These are phyloP conservation scores for Nicotiana undulata DNA, from an alignment of 257 asterid species.

Conservation along the genomic window DNA sequence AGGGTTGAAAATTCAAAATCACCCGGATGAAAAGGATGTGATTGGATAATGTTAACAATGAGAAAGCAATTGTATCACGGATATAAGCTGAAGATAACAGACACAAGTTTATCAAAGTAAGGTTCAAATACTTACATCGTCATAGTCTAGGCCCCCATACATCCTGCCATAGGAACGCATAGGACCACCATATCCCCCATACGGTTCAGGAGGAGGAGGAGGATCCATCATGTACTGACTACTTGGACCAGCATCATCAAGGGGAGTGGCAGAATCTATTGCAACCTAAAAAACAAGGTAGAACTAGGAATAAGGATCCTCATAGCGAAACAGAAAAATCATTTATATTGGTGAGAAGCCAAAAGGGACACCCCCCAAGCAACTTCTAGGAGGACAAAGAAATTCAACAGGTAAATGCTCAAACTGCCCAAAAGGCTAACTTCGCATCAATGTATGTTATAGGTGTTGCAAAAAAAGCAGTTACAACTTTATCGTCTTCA, in stretches of 20 bases:
- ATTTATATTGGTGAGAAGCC: neutral
- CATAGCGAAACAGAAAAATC: neutral
- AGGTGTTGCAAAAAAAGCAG: neutral
- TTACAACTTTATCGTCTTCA: neutral
- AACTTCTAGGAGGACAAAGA: neutral
- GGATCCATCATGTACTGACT: conserved; percentile 47
- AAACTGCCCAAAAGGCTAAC: neutral
- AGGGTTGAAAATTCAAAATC: neutral
- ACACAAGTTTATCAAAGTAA: neutral
- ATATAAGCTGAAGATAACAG: neutral
- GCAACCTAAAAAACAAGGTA: conserved; percentile 56
- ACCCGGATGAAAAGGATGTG: neutral
- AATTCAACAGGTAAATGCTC: neutral
- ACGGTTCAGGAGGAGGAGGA: conserved; percentile 62
- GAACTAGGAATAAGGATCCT: neutral
- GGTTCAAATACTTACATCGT: conserved; percentile 65
- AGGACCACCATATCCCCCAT: conserved; percentile 73
- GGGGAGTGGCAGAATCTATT: conserved; percentile 95
- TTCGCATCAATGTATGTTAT: neutral
- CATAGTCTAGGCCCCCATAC: conserved; percentile 80
- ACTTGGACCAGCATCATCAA: conserved; percentile 93
- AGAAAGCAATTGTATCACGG: neutral
- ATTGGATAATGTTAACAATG: neutral
- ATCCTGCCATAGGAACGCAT: conserved; percentile 77
- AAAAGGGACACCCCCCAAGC: neutral